phyloP scores from a whole-genome alignment of 2,329 filamentous ascomycete species.

The Lachnellula occidentalis region DNA sequence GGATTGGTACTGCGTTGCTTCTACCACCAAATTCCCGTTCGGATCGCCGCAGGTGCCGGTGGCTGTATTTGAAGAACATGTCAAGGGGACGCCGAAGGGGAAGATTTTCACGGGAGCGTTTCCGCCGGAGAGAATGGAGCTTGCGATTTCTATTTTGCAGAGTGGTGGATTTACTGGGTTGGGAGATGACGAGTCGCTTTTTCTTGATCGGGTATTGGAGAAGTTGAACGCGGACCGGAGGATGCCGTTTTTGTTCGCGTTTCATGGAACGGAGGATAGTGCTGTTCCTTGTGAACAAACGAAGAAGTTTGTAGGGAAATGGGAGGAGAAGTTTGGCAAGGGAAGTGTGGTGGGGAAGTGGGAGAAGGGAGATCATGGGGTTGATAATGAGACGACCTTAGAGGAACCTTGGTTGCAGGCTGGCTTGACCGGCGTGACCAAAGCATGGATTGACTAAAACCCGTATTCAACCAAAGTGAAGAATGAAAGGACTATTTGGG shows the following conservation, averaged over 20 bases:
- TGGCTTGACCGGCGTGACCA: constrained; percentile 10
- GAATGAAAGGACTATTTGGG: too few species aligned
- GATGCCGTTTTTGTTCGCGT: constrained; percentile 12
- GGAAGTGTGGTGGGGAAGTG: neutral
- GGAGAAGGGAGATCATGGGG: constrained; percentile 11
- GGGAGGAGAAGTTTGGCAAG: constrained; percentile 15
- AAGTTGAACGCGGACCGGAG: constrained; percentile 9
- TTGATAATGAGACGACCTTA: constrained; percentile 12
- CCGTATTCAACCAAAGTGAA: too few species aligned
- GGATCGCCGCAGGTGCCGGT: constrained; percentile 14
- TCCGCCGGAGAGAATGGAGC: constrained; percentile 10
- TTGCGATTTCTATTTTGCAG: constrained; percentile 13
- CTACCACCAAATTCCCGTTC: constrained; percentile 9
- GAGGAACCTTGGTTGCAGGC: constrained; percentile 18
- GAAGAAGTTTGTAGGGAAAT: constrained; percentile 10
- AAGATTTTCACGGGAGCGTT: constrained; percentile 14
- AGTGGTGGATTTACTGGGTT: constrained; percentile 11
- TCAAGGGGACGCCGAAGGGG: constrained; percentile 5
- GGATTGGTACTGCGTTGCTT: constrained; percentile 5
- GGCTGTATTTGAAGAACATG: constrained; percentile 10
- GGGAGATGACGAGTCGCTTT: constrained; percentile 13
- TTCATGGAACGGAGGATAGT: constrained; percentile 19
- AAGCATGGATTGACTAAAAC: constrained; percentile 13
- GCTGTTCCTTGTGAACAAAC: constrained; percentile 16
- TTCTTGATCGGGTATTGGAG: constrained; percentile 9